phyloP scores from a whole-genome alignment of 2,329 filamentous ascomycete genomes.

The Colletotrichum horii region DNA sequence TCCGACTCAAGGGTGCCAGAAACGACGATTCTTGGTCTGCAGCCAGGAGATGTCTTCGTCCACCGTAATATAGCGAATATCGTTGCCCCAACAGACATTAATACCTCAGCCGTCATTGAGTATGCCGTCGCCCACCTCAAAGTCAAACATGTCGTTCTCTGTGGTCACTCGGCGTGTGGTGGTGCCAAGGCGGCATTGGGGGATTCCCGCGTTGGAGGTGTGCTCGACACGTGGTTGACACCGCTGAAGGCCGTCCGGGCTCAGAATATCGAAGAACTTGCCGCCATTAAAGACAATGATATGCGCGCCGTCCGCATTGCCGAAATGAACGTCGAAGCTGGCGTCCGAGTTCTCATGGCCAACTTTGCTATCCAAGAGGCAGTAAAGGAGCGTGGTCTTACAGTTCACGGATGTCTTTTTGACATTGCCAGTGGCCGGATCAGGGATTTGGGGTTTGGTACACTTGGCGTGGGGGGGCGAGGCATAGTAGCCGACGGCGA shows the following conservation, averaged over 20 bases:
- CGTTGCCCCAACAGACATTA: constrained; percentile 76
- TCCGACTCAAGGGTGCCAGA: constrained; percentile 86
- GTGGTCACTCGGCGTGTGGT: constrained; percentile 72
- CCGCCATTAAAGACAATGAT: constrained; percentile 56
- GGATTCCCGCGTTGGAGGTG: constrained; percentile 53
- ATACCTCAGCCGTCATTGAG: constrained; percentile 76
- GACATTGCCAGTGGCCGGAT: constrained; percentile 60
- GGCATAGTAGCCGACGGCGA: constrained; percentile 14
- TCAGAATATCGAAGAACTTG: constrained; percentile 60
- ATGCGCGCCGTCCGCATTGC: constrained; percentile 67
- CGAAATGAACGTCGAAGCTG: constrained; percentile 77
- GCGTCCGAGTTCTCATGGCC: constrained; percentile 70
- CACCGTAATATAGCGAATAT: constrained; percentile 93
- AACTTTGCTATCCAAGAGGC: constrained; percentile 75
- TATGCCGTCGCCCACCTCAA: constrained; percentile 77
- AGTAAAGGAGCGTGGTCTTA: constrained; percentile 70
- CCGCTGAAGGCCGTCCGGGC: constrained; percentile 51
- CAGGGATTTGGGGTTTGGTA: constrained; percentile 53
- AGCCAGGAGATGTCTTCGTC: constrained; percentile 85
- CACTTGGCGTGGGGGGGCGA: constrained; percentile 11
- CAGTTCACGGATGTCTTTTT: constrained; percentile 81
- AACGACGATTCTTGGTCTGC: constrained; percentile 77
- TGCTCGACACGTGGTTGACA: constrained; percentile 61
- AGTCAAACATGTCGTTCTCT: constrained; percentile 73
- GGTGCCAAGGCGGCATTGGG: constrained; percentile 66